phyloP scores from a whole-genome alignment of 495 filamentous ascomycete species.

The Tetracladium marchalianum region DNA sequence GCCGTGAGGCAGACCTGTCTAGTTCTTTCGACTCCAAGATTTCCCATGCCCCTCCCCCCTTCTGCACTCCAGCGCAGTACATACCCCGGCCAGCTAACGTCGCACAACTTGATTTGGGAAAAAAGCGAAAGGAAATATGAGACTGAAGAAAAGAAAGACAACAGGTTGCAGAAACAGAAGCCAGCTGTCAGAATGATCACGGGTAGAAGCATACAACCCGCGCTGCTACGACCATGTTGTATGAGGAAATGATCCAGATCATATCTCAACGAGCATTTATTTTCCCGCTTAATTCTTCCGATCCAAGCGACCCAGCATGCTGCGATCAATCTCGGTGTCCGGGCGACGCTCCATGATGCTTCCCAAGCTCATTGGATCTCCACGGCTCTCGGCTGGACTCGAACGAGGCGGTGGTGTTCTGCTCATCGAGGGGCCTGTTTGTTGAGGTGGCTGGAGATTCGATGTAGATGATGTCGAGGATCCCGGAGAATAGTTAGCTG shows the following conservation, averaged over 20 bases:
- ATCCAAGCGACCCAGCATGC: conserved; percentile 21
- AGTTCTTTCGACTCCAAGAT: conserved; percentile 15
- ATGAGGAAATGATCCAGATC: neutral
- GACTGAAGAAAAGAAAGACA: neutral
- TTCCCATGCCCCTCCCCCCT: neutral
- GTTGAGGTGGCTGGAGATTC: conserved; percentile 14
- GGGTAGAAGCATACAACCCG: neutral
- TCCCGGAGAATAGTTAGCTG: conserved; percentile 21
- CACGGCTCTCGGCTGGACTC: conserved; percentile 12
- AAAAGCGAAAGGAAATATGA: neutral
- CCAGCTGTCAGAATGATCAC: neutral
- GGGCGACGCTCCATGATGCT: conserved; percentile 23
- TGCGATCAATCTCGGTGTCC: conserved; percentile 20
- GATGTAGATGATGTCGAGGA: conserved; percentile 21
- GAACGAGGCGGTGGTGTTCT: conserved; percentile 19
- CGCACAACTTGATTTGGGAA: neutral
- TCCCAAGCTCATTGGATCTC: conserved; percentile 22
- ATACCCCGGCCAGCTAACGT: neutral
- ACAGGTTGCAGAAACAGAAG: neutral
- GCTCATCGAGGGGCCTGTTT: conserved; percentile 12
- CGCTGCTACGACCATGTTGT: neutral
- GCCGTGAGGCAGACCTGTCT: conserved; percentile 19
- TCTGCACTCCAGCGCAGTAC: too few relatives aligned
- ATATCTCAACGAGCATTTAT: neutral
- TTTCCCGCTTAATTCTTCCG: conserved; percentile 10